Conservation (phyloP, 1,284 basidiomycete species). For the Pascua sp. region DNA sequence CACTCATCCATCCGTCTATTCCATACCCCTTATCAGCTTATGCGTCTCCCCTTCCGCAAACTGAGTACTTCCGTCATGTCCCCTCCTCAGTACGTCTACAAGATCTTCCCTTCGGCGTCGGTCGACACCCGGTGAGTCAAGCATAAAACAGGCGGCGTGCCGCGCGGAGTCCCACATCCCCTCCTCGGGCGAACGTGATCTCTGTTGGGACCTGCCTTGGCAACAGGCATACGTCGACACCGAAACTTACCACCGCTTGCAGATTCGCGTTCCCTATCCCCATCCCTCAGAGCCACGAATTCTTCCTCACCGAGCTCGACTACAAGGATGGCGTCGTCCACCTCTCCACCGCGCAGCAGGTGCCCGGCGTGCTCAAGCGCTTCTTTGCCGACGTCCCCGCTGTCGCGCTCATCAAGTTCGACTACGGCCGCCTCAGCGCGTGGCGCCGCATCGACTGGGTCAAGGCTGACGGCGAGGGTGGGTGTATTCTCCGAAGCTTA, state of each 20-base stretch:
- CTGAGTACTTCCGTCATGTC: constrained; percentile 19
- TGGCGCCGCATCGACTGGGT: constrained; percentile 42
- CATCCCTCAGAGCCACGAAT: constrained; percentile 31
- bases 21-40: too few species aligned
- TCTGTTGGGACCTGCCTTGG: background rate
- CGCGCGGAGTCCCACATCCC: too few species aligned
- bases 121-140: constrained; percentile 38
- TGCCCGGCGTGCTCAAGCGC: constrained; percentile 56
- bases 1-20: too few species aligned
- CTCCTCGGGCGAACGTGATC: too few species aligned
- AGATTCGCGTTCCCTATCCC: constrained; percentile 40
- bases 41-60: too few species aligned
- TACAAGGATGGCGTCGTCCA: constrained; percentile 58
- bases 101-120: constrained; percentile 42
- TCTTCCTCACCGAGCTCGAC: constrained; percentile 39
- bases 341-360: constrained; percentile 59
- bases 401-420: constrained; percentile 56
- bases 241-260: background rate
- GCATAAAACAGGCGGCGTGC: too few species aligned
- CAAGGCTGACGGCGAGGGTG: constrained; percentile 32
- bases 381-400: constrained; percentile 55
- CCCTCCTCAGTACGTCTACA: constrained; percentile 43
- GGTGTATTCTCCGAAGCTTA: constrained; percentile 10
- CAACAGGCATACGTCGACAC: background rate
- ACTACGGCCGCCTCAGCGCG: constrained; percentile 31